Evolutionary conservation across 164 flowering plant genomes (phyloP), one percentile per base, ranked within the genome.

Genomic region (Liriodendron chinense): DNA sequence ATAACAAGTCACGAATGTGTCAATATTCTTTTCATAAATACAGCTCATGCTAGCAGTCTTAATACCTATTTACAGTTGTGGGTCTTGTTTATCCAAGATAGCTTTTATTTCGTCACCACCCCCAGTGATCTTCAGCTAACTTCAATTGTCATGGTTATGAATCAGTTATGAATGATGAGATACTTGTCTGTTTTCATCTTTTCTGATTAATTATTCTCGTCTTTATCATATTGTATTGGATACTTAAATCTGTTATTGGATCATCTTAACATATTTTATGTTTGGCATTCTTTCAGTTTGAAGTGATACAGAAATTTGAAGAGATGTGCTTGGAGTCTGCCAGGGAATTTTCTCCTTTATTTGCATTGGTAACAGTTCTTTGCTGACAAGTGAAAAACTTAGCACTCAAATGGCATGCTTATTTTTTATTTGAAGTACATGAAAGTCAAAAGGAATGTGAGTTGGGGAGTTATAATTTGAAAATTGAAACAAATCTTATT

Each of bases 301-400:
- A 96, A 80, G 91, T 92, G 68, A 90, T 94, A 43, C 62, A 94
- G 81, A 96, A 91, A 83, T 89, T 92, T 83, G 99, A 96, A 84
- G 99, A 96, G 76, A 92, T 96, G 84, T 94, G 99, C 82, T 77
- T 83, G 76, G 97, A 91, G 77, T 88, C 89, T 53, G 80, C 84
- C 1, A 95, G 79, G 82, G 96, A 89, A 24, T 89, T 91, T 73
- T 75, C 91, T 65, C 82, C 94, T 50, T 67, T 87, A 26, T 96
- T 96, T 86, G 74, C 87, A 10, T 79, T 81, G 91, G 99, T 92
- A 84, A 78, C 77, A 53, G 18, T 34, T 34, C 43, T 34, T 34
- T 34, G 43, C 43, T 34, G 43, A 34, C 43, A 34, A 34, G 43
- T 71, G 59, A 14, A 50, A 9, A 50, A 50, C 24, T 69, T 14